Conservation (phyloP, 768 basidiomycete species). For the Mycena epipterygia region DNA sequence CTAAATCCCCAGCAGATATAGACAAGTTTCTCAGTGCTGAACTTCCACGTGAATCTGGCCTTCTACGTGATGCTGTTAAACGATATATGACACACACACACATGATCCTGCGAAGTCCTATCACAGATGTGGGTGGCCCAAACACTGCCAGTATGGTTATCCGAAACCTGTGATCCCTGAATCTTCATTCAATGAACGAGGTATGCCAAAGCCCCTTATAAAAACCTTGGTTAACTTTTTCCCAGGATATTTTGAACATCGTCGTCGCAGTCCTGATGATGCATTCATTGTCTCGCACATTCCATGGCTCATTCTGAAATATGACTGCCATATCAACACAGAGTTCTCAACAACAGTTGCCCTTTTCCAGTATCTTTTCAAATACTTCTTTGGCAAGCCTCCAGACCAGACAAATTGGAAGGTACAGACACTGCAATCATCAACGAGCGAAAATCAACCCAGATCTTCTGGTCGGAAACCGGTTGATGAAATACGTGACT, state of each 20-base stretch:
- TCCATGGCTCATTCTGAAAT: neutral
- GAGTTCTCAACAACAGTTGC: neutral
- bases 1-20: neutral
- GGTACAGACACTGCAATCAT: neutral
- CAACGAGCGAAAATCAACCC: neutral
- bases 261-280: neutral
- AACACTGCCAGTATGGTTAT: neutral
- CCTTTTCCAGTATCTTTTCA: constrained; percentile 2
- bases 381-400: neutral
- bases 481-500: neutral
- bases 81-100: neutral
- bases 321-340: constrained; percentile 1
- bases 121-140: neutral
- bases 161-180: neutral
- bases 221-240: neutral
- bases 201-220: neutral
- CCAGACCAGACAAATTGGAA: neutral
- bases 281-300: neutral
- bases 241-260: constrained; percentile 6
- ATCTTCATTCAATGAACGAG: neutral
- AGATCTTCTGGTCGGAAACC: neutral
- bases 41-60: neutral
- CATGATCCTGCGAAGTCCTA: neutral
- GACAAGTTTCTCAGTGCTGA: neutral
- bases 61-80: neutral